These are phyloP conservation scores for Scenedesmus sp. DNA, from an alignment of 163 green algal species.

Conservation along the genomic window DNA sequence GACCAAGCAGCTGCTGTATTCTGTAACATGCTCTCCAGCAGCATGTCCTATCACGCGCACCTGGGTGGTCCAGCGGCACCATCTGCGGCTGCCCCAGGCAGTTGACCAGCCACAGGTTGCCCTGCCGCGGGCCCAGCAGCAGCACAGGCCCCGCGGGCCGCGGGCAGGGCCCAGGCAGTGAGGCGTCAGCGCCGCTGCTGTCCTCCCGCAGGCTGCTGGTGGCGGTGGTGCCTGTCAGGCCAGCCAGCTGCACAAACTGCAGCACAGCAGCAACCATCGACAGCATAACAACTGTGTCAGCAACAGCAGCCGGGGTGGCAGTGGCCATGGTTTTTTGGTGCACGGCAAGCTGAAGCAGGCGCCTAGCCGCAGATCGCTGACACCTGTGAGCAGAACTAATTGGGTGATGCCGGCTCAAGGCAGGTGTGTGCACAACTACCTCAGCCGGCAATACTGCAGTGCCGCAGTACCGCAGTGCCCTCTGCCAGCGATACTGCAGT, in stretches of 20 bases:
- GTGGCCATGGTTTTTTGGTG: not conserved
- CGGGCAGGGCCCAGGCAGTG: slow-evolving; percentile 66
- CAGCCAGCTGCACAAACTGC: slow-evolving; percentile 62
- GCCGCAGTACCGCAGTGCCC: too few species aligned
- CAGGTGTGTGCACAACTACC: not conserved
- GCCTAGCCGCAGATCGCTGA: too few species aligned
- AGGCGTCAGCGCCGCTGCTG: slow-evolving; percentile 52
- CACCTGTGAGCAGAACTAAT: not conserved
- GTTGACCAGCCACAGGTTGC: slow-evolving; percentile 76
- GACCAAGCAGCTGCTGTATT: too few species aligned
- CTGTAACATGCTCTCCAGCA: too few species aligned
- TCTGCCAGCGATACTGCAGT: not conserved
- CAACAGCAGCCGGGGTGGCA: not conserved
- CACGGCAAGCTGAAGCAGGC: too few species aligned
- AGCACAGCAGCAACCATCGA: not conserved
- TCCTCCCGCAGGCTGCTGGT: slow-evolving; percentile 31
- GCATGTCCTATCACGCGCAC: not conserved
- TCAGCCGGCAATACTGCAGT: not conserved
- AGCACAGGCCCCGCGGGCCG: slow-evolving; percentile 70
- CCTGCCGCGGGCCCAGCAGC: slow-evolving; percentile 70
- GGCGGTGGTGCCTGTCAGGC: slow-evolving; percentile 54
- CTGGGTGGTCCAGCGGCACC: slow-evolving; percentile 73
- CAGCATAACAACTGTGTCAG: not conserved
- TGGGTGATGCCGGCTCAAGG: not conserved
- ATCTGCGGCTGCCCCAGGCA: slow-evolving; percentile 72